Evolutionary conservation across 192 early-diverging fungal species (phyloP), one percentile per base, ranked within the genome.

Genomic region (Coemansia interrupta): DNA sequence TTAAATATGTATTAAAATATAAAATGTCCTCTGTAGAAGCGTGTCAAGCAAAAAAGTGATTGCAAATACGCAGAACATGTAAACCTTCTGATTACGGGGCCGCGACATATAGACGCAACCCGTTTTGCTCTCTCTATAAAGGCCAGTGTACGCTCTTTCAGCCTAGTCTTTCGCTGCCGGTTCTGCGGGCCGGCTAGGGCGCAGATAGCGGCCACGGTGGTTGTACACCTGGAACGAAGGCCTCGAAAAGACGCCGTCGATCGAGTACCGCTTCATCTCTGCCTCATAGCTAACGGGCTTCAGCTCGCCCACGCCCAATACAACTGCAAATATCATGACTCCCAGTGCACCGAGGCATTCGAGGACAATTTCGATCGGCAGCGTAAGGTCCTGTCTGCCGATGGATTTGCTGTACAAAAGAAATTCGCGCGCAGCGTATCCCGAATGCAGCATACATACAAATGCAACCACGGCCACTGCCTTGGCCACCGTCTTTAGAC

Each of bases 181-280:
- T 8, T 32, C 46, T 20, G 29, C 29, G 22, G 36, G 5, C 48
- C 58, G 44, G 19, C 56, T 36, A 20, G 74, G 74, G 12, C 64
- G 74, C 9, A 77, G 56, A 22, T 56, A 71, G 40, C 74, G 74
- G 30, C 74, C 74, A 23, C 74, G 74, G 47, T 77, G 74, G 68
- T 71, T 70, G 44, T 63, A 77, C 7, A 68, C 61, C 57, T 77
- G 74, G 68, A 77, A 77, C 46, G 74, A 77, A 20, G 74, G 68
- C 17, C 74, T 59, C 48, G 74, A 77, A 50, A 63, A 77, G 24
- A 77, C 53, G 46, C 74, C 74, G 30, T 77, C 68, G 29, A 77
- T 57, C 43, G 74, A 77, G 60, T 77, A 77, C 60, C 74, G 74
- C 68, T 71, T 77, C 74, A 77, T 77, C 64, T 77, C 74, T 11